These are phyloP conservation scores for Penicillium cataractarum DNA, from an alignment of 495 filamentous ascomycete species.

Conservation along the genomic window DNA sequence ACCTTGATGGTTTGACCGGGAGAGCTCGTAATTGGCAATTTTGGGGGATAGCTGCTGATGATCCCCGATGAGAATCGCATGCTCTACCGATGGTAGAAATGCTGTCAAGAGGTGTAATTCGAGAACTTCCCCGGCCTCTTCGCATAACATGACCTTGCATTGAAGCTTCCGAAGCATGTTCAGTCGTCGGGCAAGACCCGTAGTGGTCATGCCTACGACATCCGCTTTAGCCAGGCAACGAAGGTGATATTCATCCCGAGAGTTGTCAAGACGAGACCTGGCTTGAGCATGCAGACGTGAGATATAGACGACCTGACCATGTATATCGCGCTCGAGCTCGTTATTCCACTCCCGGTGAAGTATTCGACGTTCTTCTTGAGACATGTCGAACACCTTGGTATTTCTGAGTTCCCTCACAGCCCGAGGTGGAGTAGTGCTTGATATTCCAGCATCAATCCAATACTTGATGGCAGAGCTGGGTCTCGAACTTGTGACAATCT, in stretches of 20 bases:
- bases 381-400: neutral
- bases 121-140: neutral
- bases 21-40: constrained; percentile 65
- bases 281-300: neutral
- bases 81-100: constrained; percentile 70
- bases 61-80: constrained; percentile 77
- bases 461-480: neutral
- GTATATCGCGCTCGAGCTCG: neutral
- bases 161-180: neutral
- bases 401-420: neutral
- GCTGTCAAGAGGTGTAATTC: constrained; percentile 65
- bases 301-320: neutral
- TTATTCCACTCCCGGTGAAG: neutral
- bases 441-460: neutral
- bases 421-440: neutral
- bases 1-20: neutral
- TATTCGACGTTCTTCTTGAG: neutral
- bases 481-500: neutral
- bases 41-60: constrained; percentile 74
- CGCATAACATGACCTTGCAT: neutral
- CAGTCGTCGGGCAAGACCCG: neutral
- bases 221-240: neutral
- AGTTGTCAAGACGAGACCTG: neutral
- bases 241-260: neutral
- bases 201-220: neutral